Base-by-base conservation (phyloP, 345 rosid genomes). In the Noccaea bulbosa region DNA sequence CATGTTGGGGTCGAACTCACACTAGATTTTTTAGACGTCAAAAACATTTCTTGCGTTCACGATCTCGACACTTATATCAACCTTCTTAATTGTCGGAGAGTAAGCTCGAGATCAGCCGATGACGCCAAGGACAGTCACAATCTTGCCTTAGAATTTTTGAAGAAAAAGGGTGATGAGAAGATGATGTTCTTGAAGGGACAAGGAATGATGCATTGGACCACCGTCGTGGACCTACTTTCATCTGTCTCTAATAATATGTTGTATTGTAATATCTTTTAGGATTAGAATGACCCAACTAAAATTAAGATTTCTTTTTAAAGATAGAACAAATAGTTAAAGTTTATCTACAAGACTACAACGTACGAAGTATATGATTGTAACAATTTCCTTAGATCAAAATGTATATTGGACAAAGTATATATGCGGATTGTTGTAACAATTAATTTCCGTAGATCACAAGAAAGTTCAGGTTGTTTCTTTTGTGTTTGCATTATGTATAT, bases 1-100 rank as follows among this genome's bases (percentile, higher is more conserved):
- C 94, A 87, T 72, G 92, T 87, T 2, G 96, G 98, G 8, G 84
- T 85, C 11, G 91, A 89, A 70, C 57, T 92, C 20, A 74, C 71
- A 1, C 80, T 92, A 1, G 86, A 86, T 47, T 88, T 86, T 79
- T 86, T 88, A 77, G 83, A 83, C 47, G 61, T 90, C 68, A 85
- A 87, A 77, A 85, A 88, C 62, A 92, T 91, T 40, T 80, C 88
- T 0, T 81, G 85, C 56, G 90, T 84, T 77, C 96, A 90, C 64
- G 96, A 90, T 55, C 74, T 90, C 59, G 84, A 85, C 60, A 79
- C 85, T 38, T 93, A 93, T 32, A 82, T 90, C 58, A 64, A 69
- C 71, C 78, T 84, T 17, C 81, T 92, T 30, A 78, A 77, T 17
- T 37, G 67, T 37, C 81, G 81, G 15, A 58, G 16, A 50, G 57